These are phyloP conservation scores for Cyberlindnera mycetangii DNA, from an alignment of 805 yeast species.

Conservation along the genomic window DNA sequence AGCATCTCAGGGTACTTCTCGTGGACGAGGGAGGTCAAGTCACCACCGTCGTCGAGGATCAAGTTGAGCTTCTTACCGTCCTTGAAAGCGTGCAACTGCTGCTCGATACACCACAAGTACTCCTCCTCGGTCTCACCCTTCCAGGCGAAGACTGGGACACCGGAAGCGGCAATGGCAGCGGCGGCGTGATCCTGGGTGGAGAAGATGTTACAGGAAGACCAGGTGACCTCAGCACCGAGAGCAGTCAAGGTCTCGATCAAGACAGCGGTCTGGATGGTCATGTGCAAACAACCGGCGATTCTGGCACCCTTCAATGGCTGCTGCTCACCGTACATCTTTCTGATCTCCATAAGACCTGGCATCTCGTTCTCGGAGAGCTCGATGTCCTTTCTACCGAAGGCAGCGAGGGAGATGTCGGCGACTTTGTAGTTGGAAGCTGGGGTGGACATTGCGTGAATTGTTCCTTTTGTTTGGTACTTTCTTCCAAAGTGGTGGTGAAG, in stretches of 20 bases:
- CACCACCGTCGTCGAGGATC: conserved; percentile 99
- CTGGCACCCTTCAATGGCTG: conserved; percentile 99
- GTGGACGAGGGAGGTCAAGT: conserved; percentile 93
- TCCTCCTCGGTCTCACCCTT: conserved; percentile 99
- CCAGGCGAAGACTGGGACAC: conserved; percentile 99
- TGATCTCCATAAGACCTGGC: conserved; percentile 99
- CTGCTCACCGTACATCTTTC: conserved; percentile 83
- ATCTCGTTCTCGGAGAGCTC: conserved; percentile 98
- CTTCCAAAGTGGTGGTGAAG: not conserved
- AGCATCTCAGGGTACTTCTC: conserved; percentile 98
- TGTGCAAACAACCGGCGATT: conserved; percentile 98
- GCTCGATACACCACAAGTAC: conserved; percentile 98
- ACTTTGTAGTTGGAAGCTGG: conserved; percentile 83
- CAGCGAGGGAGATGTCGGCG: conserved; percentile 97
- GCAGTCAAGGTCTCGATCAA: conserved; percentile 96
- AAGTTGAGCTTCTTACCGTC: conserved; percentile 92
- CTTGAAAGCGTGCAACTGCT: conserved; percentile 97
- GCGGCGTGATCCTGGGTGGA: conserved; percentile 99
- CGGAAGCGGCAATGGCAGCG: conserved; percentile 99
- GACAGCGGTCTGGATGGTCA: conserved; percentile 99
- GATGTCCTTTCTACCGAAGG: conserved; percentile 99
- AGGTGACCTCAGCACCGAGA: conserved; percentile 98
- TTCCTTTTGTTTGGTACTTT: not conserved
- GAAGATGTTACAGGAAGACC: conserved; percentile 99
- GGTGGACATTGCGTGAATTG: conserved; percentile 43